These are phyloP conservation scores for Malassezia obtusa DNA, from an alignment of 1,284 basidiomycete genomes.

Conservation along the genomic window DNA sequence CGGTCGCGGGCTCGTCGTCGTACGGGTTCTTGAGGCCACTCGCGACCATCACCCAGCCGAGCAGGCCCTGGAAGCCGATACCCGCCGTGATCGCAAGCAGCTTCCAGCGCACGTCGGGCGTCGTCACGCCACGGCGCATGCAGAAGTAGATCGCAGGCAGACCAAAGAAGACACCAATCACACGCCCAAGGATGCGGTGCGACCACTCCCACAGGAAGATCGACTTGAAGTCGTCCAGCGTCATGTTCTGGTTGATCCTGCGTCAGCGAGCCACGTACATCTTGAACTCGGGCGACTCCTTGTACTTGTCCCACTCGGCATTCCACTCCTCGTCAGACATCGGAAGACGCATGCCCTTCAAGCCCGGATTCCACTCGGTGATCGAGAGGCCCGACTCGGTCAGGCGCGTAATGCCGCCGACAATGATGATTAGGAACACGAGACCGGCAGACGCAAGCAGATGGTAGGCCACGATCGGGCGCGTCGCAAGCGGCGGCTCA, in stretches of 20 bases:
- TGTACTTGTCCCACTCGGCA: constrained; percentile 88
- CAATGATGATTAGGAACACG: constrained; percentile 82
- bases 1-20: constrained; percentile 12
- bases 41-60: constrained; percentile 99
- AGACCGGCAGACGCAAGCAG: constrained; percentile 71
- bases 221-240: constrained; percentile 79
- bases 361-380: constrained; percentile 83
- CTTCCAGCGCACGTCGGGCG: constrained; percentile 51
- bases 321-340: constrained; percentile 69
- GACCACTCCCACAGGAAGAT: constrained; percentile 99
- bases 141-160: constrained; percentile 37
- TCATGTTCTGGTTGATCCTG: constrained; percentile 70
- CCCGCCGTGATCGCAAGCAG: constrained; percentile 65
- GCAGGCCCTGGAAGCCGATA: constrained; percentile 76
- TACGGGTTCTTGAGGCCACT: constrained; percentile 61
- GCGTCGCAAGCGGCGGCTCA: constrained; percentile 49
- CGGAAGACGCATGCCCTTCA: constrained; percentile 81
- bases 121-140: constrained; percentile 8
- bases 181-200: constrained; percentile 82
- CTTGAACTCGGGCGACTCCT: constrained; percentile 85
- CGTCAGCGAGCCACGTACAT: constrained; percentile 56
- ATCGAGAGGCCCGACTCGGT: constrained; percentile 97
- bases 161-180: constrained; percentile 61
- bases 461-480: constrained; percentile 66
- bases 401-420: constrained; percentile 89